Conservation (phyloP, 805 yeast species). For the Schwanniomyces sp. region DNA sequence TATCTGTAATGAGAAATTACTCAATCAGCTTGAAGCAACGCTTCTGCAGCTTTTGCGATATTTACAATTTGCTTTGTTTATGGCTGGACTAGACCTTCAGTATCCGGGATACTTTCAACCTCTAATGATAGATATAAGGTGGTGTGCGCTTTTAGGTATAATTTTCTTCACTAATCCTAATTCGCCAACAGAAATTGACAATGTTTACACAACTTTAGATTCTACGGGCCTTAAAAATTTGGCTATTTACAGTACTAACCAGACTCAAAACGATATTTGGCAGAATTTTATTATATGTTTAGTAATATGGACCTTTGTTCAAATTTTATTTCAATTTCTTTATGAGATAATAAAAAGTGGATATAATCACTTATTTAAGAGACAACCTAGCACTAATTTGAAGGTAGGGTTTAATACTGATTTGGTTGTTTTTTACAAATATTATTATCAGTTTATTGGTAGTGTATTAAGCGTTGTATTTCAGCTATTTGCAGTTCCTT, state of each 20-base stretch:
- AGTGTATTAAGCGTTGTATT: constrained; percentile 29
- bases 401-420: constrained; percentile 7
- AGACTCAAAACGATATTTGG: constrained; percentile 35
- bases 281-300: constrained; percentile 41
- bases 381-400: not conserved
- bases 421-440: constrained; percentile 12
- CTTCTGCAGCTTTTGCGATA: constrained; percentile 49
- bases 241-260: constrained; percentile 26
- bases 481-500: constrained; percentile 41
- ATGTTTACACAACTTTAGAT: constrained; percentile 42
- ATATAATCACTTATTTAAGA: constrained; percentile 2
- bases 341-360: constrained; percentile 4
- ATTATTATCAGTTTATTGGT: constrained; percentile 30
- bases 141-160: constrained; percentile 55
- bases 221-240: constrained; percentile 42
- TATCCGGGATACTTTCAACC: constrained; percentile 69
- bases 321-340: constrained; percentile 10
- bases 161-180: constrained; percentile 13
- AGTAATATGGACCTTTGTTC: constrained; percentile 22
- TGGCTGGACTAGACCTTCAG: constrained; percentile 51
- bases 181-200: constrained; percentile 19
- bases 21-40: constrained; percentile 57
- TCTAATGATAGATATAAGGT: constrained; percentile 46
- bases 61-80: constrained; percentile 59
- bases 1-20: constrained; percentile 56